Conservation (phyloP, 352 stramenopile species). For the Globisporangium uncinulatum region DNA sequence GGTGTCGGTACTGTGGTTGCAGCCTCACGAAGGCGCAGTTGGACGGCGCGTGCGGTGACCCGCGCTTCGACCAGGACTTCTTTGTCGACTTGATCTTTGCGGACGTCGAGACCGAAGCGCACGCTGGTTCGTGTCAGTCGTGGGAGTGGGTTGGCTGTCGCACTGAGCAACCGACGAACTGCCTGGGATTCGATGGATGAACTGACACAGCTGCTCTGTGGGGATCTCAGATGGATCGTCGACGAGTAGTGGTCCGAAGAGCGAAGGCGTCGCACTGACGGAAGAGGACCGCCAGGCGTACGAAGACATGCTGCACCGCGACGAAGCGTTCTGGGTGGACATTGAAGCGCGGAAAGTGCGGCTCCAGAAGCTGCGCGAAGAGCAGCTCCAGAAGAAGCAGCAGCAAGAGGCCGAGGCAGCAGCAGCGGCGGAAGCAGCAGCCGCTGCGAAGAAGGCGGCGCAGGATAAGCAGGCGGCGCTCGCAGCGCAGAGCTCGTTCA, state of each 20-base stretch:
- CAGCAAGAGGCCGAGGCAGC: constrained; percentile 45
- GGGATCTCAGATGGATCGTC: constrained; percentile 10
- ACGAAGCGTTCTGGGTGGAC: constrained; percentile 83
- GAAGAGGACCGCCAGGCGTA: constrained; percentile 81
- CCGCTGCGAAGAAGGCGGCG: constrained; percentile 26
- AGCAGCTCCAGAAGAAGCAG: constrained; percentile 65
- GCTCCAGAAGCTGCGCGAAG: constrained; percentile 65
- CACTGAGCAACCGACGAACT: too few species aligned
- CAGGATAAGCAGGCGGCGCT: constrained; percentile 27
- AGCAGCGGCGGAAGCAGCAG: constrained; percentile 29
- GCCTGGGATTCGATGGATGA: too few species aligned
- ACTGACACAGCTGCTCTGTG: not conserved
- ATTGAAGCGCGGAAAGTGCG: constrained; percentile 77
- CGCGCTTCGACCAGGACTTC: constrained; percentile 93
- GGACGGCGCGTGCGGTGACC: constrained; percentile 93
- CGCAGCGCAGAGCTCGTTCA: constrained; percentile 58
- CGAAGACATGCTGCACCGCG: constrained; percentile 84
- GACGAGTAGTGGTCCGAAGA: constrained; percentile 25
- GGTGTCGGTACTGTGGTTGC: not conserved
- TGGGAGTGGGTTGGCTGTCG: not conserved
- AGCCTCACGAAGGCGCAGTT: constrained; percentile 95
- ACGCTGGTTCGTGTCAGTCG: constrained; percentile 9
- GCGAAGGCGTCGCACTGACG: constrained; percentile 69
- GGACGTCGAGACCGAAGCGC: constrained; percentile 70
- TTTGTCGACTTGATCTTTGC: constrained; percentile 97